Evolutionary conservation across 129 eudicot genomes (phyloP), one percentile per base, ranked within the genome.

Genomic region (Cynara cardunculus): DNA sequence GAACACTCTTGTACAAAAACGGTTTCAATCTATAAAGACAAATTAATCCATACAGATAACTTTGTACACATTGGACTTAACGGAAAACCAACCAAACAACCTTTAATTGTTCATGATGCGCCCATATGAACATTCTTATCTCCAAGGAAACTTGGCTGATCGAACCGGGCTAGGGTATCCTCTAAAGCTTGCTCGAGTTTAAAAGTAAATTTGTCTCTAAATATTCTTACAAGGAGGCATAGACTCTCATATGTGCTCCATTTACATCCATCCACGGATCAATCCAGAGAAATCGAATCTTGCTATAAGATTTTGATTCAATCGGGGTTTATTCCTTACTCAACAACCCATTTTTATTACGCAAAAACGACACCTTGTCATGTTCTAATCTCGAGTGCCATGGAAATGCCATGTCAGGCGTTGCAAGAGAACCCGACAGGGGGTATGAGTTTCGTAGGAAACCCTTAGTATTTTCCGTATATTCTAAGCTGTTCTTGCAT

Each of bases 371-470:
- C 19, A 41, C 24, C 24, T 12, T 7, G 32, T 26, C 73, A 13
- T 67, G 72, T 67, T 67, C 72, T 13, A 67, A 26, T 25, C 18
- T 67, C 30, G 18, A 67, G 72, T 24, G 31, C 72, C 72, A 67
- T 67, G 32, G 72, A 68, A 53, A 7, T 8, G 18, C 19, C 2
- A 56, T 18, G 65, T 56, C n/a, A 56, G 65, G 65, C 65, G 24
- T 56, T 56, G 65, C 65, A 56, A 53, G 64, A 18, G 18, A 26
- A 12, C 72, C 72, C 39, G 72, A 68, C 72, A 68, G 19, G 30
- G 41, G 2, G 24, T 69, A 69, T 69, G 39, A 69, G 73, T 69
- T 69, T 69, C 41, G 73, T 69, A 30, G 73, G 9, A 69, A 69
- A 27, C 30, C 28, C 37, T 14, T 27, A 69, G 22, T 28, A 69